Base-by-base conservation (phyloP, 768 basidiomycete genomes). In the Lanmaoa rubissima region DNA sequence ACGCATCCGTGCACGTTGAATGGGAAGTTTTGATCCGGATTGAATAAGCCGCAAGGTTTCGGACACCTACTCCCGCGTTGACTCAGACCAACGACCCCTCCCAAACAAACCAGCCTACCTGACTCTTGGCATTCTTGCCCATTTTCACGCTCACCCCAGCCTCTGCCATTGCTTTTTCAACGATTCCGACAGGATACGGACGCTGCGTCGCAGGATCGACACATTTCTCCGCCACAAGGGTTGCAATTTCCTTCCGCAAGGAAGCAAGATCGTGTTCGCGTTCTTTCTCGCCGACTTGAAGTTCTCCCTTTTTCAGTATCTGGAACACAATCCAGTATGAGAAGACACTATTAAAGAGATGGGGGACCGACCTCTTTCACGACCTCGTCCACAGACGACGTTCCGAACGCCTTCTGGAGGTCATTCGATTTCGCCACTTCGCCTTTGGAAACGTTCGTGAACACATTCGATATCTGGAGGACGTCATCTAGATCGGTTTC, bases 231-330 rank as follows among this genome's bases (percentile, higher is more conserved):
- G 95, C 88, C 4, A 99, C 92, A 39, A 94, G 82, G 0, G 92
- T 96, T 5, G 93, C 93, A 48, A 98, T 97, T 72, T 98, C 97
- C 62, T 82, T 79, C 52, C 92, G 86, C 44, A 98, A 69, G 2
- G 93, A 83, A 13, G 83, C 75, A 6, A 97, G 81, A 65, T 96
- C 91, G 60, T 97, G 94, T 51, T 93, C 89, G 24, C 97, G 86
- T 68, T 99, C 97, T 70, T 98, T 97, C 68, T 98, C 96, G 39
- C 92, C 91, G 32, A 98, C 91, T 76, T 99, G 97, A 2, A 99
- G 77, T 69, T 99, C 97, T 19, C 97, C 97, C 73, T 97, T 96
- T 71, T 88, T 89, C 41, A 99, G 74, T 61, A 99, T 97, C 92
- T 96, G 58, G 10, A 38, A n/a, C 31, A 17, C 11, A 40, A 34